A percentile compares a stretch with the other conserved stretches of the same genome.
phyloP scores from a whole-genome alignment of 495 filamentous ascomycete genomes.

The Hapsidospora chrysogenum region DNA sequence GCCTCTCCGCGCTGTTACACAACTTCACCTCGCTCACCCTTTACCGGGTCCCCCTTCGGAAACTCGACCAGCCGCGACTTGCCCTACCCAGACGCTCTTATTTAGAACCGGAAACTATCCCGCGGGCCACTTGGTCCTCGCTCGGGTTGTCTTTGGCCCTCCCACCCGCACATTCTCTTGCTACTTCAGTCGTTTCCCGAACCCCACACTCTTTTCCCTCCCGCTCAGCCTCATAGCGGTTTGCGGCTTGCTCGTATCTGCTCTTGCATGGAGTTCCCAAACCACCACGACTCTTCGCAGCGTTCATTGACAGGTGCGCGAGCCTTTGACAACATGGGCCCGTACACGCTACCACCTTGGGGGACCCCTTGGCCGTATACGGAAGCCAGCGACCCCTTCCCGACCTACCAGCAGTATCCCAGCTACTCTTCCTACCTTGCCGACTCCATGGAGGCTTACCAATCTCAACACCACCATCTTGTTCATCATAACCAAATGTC shows the following conservation, averaged over 20 bases:
- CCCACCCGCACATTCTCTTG: neutral
- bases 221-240: no score
- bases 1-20: neutral
- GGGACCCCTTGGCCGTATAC: slow-evolving; percentile 1
- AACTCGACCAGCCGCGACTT: neutral
- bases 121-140: neutral
- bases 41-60: neutral
- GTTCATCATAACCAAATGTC: slow-evolving; percentile 3
- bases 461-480: slow-evolving; percentile 1
- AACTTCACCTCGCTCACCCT: neutral
- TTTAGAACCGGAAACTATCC: neutral
- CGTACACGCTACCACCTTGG: slow-evolving; percentile 1
- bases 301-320: neutral
- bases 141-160: neutral
- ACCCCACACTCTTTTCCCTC: neutral
- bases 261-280: neutral
- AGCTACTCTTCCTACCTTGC: slow-evolving; percentile 1
- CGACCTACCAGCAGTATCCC: neutral
- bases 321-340: neutral
- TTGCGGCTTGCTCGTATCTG: neutral
- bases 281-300: neutral
- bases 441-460: slow-evolving; percentile 3
- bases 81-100: neutral
- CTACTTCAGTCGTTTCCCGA: neutral
- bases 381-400: neutral